phyloP scores from a whole-genome alignment of 2,329 filamentous ascomycete genomes.

The Hirsutella thompsonii region DNA sequence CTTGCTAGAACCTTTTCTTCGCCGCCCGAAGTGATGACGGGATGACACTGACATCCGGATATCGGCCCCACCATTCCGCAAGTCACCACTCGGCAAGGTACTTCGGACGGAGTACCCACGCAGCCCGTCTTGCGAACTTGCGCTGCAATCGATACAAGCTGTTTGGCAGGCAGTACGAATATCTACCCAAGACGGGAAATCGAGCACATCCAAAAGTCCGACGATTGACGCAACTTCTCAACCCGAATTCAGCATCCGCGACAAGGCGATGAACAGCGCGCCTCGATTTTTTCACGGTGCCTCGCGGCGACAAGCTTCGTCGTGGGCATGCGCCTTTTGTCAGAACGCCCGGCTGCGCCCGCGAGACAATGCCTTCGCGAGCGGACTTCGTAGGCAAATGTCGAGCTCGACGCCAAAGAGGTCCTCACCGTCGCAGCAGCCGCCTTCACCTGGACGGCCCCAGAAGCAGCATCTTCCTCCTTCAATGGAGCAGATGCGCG shows the following conservation, averaged over 20 bases:
- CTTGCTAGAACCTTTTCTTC: too few relatives aligned
- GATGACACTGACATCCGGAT: too few relatives aligned
- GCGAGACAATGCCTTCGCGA: slow-evolving; percentile 9
- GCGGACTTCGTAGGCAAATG: slow-evolving; percentile 18
- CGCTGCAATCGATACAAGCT: too few relatives aligned
- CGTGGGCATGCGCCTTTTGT: slow-evolving; percentile 26
- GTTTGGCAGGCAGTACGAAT: too few relatives aligned
- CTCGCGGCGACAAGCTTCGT: slow-evolving; percentile 10
- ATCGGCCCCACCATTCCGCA: too few relatives aligned
- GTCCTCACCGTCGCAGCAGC: slow-evolving; percentile 9
- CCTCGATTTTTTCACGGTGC: slow-evolving; percentile 16
- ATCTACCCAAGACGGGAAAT: too few relatives aligned
- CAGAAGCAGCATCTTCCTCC: slow-evolving; percentile 14
- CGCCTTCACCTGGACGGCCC: slow-evolving; percentile 7
- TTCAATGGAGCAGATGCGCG: slow-evolving; percentile 50
- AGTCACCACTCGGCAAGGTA: too few relatives aligned
- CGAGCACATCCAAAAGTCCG: too few relatives aligned
- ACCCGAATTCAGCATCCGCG: background rate
- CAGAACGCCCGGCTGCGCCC: slow-evolving; percentile 17
- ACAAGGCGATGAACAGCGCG: background rate
- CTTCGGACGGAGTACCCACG: too few relatives aligned
- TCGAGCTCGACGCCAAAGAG: slow-evolving; percentile 15
- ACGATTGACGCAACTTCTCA: too few relatives aligned
- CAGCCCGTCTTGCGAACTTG: too few relatives aligned
- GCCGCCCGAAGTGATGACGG: too few relatives aligned